These are phyloP conservation scores for Pseudogymnoascus sp. DNA, from an alignment of 2,329 filamentous ascomycete genomes.

Conservation along the genomic window DNA sequence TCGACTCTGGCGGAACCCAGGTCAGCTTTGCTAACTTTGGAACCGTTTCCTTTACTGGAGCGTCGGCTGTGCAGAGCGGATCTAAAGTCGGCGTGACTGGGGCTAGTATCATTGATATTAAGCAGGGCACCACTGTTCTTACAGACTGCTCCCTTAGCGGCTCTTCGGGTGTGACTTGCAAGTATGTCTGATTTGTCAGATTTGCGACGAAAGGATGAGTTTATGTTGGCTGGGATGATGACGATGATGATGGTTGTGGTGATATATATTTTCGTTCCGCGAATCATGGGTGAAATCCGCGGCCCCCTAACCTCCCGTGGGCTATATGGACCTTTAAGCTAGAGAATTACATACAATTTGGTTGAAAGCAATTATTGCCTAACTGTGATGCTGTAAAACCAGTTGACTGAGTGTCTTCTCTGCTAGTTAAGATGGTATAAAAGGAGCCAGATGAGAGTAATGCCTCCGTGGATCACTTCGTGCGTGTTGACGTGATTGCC, in stretches of 20 bases:
- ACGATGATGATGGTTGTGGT: neutral
- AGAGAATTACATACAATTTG: neutral
- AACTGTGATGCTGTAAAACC: neutral
- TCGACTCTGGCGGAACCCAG: conserved; percentile 32
- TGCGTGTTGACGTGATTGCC: too few species aligned
- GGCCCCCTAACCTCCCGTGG: neutral
- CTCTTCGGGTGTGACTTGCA: conserved; percentile 16
- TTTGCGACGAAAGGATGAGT: neutral
- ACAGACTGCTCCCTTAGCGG: conserved; percentile 15
- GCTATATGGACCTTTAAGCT: neutral
- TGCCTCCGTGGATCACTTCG: neutral
- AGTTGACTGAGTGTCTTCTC: neutral
- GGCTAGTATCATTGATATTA: conserved; percentile 36
- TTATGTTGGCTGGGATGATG: neutral
- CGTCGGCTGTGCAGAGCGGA: conserved; percentile 29
- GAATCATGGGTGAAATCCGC: neutral
- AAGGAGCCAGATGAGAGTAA: neutral
- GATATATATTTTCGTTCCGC: neutral
- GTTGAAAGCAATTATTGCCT: neutral
- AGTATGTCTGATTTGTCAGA: conserved; percentile 19
- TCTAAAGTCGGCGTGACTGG: conserved; percentile 26
- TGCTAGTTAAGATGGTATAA: neutral
- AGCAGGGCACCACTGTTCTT: conserved; percentile 32
- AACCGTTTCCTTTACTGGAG: conserved; percentile 37
- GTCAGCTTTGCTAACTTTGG: conserved; percentile 42